These are phyloP conservation scores for Sphaerobolus stellatus DNA, from an alignment of 1,284 basidiomycete species.

Conservation along the genomic window DNA sequence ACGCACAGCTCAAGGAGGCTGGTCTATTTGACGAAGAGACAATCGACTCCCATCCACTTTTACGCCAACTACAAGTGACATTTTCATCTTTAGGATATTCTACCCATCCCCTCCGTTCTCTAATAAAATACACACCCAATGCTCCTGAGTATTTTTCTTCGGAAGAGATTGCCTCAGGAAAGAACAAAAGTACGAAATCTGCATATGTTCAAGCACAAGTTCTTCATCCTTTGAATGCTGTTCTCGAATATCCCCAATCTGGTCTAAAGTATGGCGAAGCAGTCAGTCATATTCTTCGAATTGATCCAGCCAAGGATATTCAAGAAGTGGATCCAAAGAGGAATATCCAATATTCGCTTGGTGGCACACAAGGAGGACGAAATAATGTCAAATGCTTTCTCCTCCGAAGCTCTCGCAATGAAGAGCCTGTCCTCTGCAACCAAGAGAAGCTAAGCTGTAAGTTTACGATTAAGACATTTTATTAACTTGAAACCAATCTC, in stretches of 20 bases:
- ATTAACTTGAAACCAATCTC: neutral
- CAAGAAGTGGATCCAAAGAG: neutral
- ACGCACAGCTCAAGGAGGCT: too few relatives aligned
- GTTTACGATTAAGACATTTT: too few relatives aligned
- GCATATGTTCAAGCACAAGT: neutral
- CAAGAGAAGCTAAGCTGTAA: neutral
- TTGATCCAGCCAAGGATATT: neutral
- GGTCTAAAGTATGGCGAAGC: neutral
- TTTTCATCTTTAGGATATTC: too few relatives aligned
- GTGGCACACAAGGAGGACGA: neutral
- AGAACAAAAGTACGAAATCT: neutral
- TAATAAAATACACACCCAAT: neutral
- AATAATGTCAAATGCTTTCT: neutral
- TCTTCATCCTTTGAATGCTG: conserved; percentile 4
- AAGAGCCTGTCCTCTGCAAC: neutral
- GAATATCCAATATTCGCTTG: conserved; percentile 1
- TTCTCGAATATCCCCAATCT: conserved; percentile 8
- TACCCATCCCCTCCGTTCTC: too few relatives aligned
- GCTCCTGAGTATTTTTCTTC: neutral
- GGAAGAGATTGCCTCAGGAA: neutral
- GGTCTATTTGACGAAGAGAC: too few relatives aligned
- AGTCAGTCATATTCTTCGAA: neutral
- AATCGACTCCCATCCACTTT: too few relatives aligned
- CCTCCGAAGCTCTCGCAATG: neutral
- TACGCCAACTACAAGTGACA: too few relatives aligned